Conservation (phyloP, 2,329 filamentous ascomycete species). For the Trichothecium roseum region DNA sequence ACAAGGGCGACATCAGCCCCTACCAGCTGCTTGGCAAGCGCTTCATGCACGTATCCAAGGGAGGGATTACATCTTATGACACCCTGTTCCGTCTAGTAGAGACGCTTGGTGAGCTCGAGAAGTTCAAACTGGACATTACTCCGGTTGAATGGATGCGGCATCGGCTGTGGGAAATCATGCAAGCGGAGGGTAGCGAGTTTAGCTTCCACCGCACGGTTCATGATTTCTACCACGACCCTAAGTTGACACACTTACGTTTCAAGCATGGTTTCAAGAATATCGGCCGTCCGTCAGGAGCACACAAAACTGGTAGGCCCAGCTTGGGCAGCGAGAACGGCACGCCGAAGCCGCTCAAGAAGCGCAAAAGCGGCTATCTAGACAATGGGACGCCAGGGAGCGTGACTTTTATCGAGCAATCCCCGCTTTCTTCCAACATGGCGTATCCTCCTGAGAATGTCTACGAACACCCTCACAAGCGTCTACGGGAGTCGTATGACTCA, state of each 20-base stretch:
- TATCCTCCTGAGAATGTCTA: conserved; percentile 6
- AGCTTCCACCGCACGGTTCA: conserved; percentile 39
- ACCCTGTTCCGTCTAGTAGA: conserved; percentile 46
- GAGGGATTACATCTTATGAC: conserved; percentile 39
- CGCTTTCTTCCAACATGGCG: conserved; percentile 10
- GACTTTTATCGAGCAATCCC: conserved; percentile 13
- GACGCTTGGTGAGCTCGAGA: conserved; percentile 40
- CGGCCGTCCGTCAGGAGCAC: conserved; percentile 41
- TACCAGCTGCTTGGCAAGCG: conserved; percentile 45
- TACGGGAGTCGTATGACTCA: too few relatives aligned
- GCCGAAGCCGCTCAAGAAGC: conserved; percentile 15
- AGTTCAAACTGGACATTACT: conserved; percentile 40
- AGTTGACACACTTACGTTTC: conserved; percentile 35
- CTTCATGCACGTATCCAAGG: conserved; percentile 30
- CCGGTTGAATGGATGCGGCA: conserved; percentile 48
- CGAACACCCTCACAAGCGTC: conserved; percentile 14
- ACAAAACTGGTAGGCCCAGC: conserved; percentile 15
- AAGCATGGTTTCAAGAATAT: conserved; percentile 48
- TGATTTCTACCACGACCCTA: conserved; percentile 45
- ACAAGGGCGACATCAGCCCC: conserved; percentile 40
- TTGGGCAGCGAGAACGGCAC: not conserved
- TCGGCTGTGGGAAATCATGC: conserved; percentile 39
- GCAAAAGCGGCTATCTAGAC: conserved; percentile 13
- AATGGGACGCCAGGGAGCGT: not conserved
- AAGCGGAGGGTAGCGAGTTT: conserved; percentile 33